Conservation (phyloP, 371 early-diverging fungal genomes). For the Circinella umbellata region DNA sequence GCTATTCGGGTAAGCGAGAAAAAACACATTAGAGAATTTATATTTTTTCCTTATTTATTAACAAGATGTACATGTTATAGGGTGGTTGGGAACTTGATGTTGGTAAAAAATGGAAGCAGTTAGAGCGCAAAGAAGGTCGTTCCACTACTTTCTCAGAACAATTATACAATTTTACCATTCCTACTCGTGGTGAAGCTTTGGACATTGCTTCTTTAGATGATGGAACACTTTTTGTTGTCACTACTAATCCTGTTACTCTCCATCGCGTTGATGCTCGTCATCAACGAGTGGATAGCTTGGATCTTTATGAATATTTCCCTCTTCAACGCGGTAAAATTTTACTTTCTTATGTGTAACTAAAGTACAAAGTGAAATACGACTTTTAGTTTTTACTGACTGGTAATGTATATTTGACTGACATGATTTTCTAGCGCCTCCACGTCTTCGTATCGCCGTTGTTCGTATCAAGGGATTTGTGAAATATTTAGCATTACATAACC, state of each 20-base stretch:
- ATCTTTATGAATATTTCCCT: slow-evolving; percentile 84
- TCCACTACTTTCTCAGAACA: slow-evolving; percentile 72
- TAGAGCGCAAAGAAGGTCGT: slow-evolving; percentile 75
- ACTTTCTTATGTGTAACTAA: too few relatives aligned
- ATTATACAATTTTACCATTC: slow-evolving; percentile 72
- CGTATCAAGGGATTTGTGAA: slow-evolving; percentile 40
- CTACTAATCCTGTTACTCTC: slow-evolving; percentile 76
- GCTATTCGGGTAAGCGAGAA: slow-evolving; percentile 42
- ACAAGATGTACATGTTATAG: background rate
- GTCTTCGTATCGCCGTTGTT: slow-evolving; percentile 61
- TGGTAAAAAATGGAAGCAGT: slow-evolving; percentile 56
- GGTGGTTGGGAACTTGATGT: slow-evolving; percentile 70
- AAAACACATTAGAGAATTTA: background rate
- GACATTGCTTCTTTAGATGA: slow-evolving; percentile 65
- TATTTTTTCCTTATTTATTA: background rate
- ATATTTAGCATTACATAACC: slow-evolving; percentile 69
- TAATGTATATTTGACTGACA: background rate
- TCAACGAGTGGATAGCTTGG: slow-evolving; percentile 60
- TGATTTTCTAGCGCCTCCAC: slow-evolving; percentile 52
- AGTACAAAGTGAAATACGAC: too few relatives aligned
- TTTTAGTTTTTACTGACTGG: background rate
- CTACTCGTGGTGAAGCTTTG: slow-evolving; percentile 73
- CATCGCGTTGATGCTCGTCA: slow-evolving; percentile 66
- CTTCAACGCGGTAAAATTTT: slow-evolving; percentile 48
- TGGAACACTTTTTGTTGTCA: slow-evolving; percentile 62